Conservation (phyloP, 106 monocot species). For the Dioscorea dumetorum region DNA sequence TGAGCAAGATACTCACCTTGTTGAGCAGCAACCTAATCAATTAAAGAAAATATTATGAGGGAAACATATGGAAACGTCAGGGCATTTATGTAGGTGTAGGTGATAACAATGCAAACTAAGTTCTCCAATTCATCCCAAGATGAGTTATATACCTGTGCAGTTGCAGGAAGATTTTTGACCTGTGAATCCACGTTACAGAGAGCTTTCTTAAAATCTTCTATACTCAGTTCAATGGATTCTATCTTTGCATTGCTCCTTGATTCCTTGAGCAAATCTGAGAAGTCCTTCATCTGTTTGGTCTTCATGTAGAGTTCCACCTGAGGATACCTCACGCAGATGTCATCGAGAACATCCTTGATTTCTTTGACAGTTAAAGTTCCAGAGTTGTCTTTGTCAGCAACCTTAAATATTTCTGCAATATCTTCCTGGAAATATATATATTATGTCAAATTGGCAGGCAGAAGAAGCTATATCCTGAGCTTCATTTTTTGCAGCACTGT, state of each 20-base stretch:
- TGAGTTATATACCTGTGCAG: constrained; percentile 64
- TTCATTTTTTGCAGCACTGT: neutral
- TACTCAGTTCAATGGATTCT: constrained; percentile 49
- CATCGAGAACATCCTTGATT: constrained; percentile 61
- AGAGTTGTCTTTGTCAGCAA: constrained; percentile 70
- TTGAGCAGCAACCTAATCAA: constrained; percentile 63
- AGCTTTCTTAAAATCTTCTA: constrained; percentile 74
- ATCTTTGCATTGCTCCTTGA: constrained; percentile 30
- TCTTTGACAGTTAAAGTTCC: constrained; percentile 66
- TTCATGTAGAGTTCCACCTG: constrained; percentile 73
- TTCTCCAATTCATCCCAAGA: no score
- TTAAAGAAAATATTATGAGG: neutral
- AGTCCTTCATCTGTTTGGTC: constrained; percentile 53
- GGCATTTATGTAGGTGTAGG: no score
- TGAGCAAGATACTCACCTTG: constrained; percentile 70
- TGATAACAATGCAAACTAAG: no score
- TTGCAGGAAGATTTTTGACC: constrained; percentile 84
- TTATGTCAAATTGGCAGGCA: neutral
- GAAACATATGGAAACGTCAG: no score
- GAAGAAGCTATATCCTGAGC: neutral
- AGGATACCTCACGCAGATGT: constrained; percentile 64
- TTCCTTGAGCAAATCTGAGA: constrained; percentile 50
- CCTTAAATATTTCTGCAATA: constrained; percentile 47
- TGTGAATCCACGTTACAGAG: constrained; percentile 71
- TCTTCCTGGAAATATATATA: constrained; percentile 51